These are phyloP conservation scores for barrel medic (Medicago truncatula) DNA, from an alignment of 306 rosid genomes.

Conservation along the genomic window DNA sequence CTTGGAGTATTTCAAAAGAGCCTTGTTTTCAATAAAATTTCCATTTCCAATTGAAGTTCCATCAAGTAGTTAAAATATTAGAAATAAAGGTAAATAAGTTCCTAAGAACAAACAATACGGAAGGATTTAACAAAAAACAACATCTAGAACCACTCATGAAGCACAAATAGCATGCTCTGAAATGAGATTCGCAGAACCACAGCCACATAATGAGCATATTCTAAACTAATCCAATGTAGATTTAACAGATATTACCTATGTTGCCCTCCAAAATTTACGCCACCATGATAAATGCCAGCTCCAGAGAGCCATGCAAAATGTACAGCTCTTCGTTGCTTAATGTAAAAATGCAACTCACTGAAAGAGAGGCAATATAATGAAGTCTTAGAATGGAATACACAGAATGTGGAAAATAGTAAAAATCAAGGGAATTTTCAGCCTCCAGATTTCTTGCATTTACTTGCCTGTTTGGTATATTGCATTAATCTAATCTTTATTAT, in stretches of 20 bases:
- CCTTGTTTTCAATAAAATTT: constrained; percentile 95
- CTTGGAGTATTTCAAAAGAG: constrained; percentile 80
- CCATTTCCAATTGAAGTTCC: constrained; percentile 81
- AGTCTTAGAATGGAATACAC: constrained; percentile 32
- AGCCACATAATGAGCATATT: constrained; percentile 24
- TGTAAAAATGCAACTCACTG: constrained; percentile 94
- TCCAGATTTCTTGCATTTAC: constrained; percentile 30
- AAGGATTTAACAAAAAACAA: constrained; percentile 26
- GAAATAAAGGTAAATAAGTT: constrained; percentile 20
- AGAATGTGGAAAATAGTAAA: constrained; percentile 22
- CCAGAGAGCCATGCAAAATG: constrained; percentile 99
- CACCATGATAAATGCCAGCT: constrained; percentile 95
- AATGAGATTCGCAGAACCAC: constrained; percentile 37
- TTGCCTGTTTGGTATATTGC: too few species aligned
- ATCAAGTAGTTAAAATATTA: constrained; percentile 42
- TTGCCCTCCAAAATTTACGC: constrained; percentile 89
- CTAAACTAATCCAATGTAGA: constrained; percentile 26
- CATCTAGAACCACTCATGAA: constrained; percentile 40
- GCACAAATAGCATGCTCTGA: constrained; percentile 40
- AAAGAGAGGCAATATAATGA: constrained; percentile 43
- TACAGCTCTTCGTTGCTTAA: constrained; percentile 93
- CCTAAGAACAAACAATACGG: constrained; percentile 22
- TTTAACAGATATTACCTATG: constrained; percentile 59
- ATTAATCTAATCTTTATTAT: too few species aligned
- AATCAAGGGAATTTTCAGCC: constrained; percentile 7